Conservation (phyloP, 768 basidiomycete species). For the Mycena leptocephala region DNA sequence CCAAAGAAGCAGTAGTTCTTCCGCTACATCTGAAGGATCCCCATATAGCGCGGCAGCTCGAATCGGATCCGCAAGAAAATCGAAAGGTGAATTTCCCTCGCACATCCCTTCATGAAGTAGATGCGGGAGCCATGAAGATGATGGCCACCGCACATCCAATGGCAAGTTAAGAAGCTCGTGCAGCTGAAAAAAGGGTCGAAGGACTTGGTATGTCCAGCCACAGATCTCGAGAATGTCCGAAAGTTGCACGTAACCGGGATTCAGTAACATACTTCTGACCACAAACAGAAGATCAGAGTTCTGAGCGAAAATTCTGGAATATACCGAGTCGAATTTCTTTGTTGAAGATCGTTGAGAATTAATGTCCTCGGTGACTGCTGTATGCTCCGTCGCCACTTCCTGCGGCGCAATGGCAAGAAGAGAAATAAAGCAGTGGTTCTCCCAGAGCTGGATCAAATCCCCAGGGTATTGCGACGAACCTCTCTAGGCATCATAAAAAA, state of each 20-base stretch:
- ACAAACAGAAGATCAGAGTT: background rate
- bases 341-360: too few relatives aligned
- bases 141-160: too few relatives aligned
- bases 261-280: background rate
- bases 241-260: background rate
- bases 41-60: background rate
- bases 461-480: background rate
- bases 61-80: background rate
- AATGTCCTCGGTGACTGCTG: too few relatives aligned
- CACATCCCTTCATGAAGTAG: too few relatives aligned
- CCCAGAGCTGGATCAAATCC: constrained; percentile 7
- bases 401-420: background rate
- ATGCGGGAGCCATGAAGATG: too few relatives aligned
- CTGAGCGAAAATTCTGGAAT: background rate
- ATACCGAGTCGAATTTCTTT: background rate
- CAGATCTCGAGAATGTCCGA: background rate
- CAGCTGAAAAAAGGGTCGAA: background rate
- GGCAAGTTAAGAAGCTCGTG: background rate
- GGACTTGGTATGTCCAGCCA: background rate
- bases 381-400: background rate
- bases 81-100: background rate
- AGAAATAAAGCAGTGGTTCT: background rate
- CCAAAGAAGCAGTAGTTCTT: background rate
- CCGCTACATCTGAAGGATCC: background rate
- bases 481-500: background rate